phyloP scores from a whole-genome alignment of 2,329 filamentous ascomycete species.

The Juglanconis sp. region DNA sequence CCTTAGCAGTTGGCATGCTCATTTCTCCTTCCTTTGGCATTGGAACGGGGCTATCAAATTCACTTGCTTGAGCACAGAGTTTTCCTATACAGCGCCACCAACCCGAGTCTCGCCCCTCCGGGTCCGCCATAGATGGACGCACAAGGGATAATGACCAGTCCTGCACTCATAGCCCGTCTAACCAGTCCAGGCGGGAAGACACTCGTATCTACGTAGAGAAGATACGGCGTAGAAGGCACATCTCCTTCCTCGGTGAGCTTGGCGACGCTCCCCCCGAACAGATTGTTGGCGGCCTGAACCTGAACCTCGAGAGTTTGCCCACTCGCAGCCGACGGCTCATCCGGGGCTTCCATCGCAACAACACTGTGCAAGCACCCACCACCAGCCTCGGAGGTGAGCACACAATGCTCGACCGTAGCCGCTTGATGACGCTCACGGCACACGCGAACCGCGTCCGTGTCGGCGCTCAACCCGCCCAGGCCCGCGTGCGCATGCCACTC shows the following conservation, averaged over 20 bases:
- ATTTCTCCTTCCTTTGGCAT: neutral
- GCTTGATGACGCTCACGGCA: slow-evolving; percentile 1
- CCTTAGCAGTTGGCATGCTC: neutral
- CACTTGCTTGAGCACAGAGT: neutral
- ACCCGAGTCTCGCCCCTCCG: neutral
- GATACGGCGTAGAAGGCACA: slow-evolving; percentile 21
- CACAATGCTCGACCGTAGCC: slow-evolving; percentile 4
- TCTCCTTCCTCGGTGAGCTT: neutral
- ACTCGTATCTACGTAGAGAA: slow-evolving; percentile 24
- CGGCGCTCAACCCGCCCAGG: slow-evolving; percentile 34
- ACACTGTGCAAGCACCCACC: slow-evolving; percentile 9
- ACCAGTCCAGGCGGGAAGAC: slow-evolving; percentile 4
- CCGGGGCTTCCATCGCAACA: neutral
- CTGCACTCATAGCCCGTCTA: neutral
- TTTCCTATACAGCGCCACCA: slow-evolving; percentile 14
- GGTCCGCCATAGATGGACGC: slow-evolving; percentile 11
- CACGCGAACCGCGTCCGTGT: slow-evolving; percentile 23
- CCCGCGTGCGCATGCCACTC: slow-evolving; percentile 81
- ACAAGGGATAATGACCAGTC: slow-evolving; percentile 10
- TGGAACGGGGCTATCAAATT: neutral
- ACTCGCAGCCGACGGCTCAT: neutral
- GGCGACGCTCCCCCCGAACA: neutral
- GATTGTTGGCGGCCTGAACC: neutral
- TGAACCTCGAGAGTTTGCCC: neutral
- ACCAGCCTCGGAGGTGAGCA: neutral